phyloP scores from a whole-genome alignment of 2,329 filamentous ascomycete species.

The Trichoderma atrobrunneum region DNA sequence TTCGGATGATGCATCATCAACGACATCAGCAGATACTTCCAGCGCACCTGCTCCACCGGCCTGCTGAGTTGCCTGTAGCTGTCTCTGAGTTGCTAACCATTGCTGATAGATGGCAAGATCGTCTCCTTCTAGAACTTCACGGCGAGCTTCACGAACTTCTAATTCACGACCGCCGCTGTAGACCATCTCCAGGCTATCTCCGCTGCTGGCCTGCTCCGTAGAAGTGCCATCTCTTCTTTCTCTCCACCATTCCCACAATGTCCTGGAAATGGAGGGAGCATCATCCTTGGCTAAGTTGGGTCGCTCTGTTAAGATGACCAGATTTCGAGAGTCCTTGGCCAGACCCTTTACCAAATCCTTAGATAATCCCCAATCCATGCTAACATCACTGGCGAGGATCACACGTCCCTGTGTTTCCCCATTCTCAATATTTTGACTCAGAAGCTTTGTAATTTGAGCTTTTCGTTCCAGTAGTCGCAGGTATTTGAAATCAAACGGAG shows the following conservation, averaged over 20 bases:
- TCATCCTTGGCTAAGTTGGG: constrained; percentile 42
- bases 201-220: constrained; percentile 52
- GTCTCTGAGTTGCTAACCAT: constrained; percentile 83
- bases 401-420: constrained; percentile 58
- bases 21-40: constrained; percentile 68
- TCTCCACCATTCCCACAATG: constrained; percentile 78
- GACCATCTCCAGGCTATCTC: constrained; percentile 63
- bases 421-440: constrained; percentile 45
- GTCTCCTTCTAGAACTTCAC: constrained; percentile 66
- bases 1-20: constrained; percentile 81
- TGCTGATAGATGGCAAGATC: constrained; percentile 85
- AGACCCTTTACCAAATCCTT: constrained; percentile 73
- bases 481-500: constrained; percentile 88
- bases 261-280: constrained; percentile 63
- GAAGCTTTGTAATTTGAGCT: constrained; percentile 72
- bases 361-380: constrained; percentile 93
- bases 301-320: constrained; percentile 83
- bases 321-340: constrained; percentile 72
- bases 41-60: constrained; percentile 64
- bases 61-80: constrained; percentile 79
- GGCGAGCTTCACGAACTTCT: constrained; percentile 58
- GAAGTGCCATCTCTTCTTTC: constrained; percentile 63
- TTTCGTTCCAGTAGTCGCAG: constrained; percentile 79
- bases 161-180: constrained; percentile 63
- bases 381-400: constrained; percentile 86